phyloP scores from a whole-genome alignment of 2,329 filamentous ascomycete genomes.

The Dendryphion nanum region DNA sequence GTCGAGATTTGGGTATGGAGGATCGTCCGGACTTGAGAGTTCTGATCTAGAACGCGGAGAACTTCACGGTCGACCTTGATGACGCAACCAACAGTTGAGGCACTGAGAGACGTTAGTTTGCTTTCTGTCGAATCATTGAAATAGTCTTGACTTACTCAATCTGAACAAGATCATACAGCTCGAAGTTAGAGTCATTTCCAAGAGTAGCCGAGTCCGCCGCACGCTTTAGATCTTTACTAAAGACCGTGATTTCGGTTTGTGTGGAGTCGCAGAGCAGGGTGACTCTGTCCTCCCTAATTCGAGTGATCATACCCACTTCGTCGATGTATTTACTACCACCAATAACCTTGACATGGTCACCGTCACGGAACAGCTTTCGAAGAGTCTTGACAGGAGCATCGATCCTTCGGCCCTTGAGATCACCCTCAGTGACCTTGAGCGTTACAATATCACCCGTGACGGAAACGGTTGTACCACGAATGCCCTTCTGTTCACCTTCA shows the following conservation, averaged over 20 bases:
- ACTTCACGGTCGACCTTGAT: conserved; percentile 95
- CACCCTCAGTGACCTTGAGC: conserved; percentile 78
- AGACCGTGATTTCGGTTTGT: conserved; percentile 92
- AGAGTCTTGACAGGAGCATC: conserved; percentile 91
- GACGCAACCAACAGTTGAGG: conserved; percentile 87
- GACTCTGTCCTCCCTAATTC: conserved; percentile 87
- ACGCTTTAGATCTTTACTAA: conserved; percentile 93
- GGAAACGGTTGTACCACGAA: conserved; percentile 79
- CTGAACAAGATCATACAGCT: conserved; percentile 91
- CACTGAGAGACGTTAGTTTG: too few species aligned
- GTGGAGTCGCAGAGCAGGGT: conserved; percentile 91
- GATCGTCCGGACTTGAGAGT: conserved; percentile 75
- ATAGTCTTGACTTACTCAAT: conserved; percentile 70
- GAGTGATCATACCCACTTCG: conserved; percentile 95
- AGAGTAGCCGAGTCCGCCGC: conserved; percentile 89
- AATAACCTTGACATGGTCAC: conserved; percentile 98
- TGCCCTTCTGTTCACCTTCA: conserved; percentile 89
- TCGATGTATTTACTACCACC: conserved; percentile 92
- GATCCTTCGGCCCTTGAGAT: conserved; percentile 77
- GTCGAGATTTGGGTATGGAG: conserved; percentile 91
- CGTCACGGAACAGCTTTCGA: conserved; percentile 86
- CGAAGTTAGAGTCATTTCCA: conserved; percentile 81
- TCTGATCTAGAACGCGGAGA: conserved; percentile 84
- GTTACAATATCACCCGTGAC: conserved; percentile 92
- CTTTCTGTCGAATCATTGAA: too few species aligned